Evolutionary conservation across 257 asterid genomes (phyloP).

Genomic region (Solanum pinnatisectum): DNA sequence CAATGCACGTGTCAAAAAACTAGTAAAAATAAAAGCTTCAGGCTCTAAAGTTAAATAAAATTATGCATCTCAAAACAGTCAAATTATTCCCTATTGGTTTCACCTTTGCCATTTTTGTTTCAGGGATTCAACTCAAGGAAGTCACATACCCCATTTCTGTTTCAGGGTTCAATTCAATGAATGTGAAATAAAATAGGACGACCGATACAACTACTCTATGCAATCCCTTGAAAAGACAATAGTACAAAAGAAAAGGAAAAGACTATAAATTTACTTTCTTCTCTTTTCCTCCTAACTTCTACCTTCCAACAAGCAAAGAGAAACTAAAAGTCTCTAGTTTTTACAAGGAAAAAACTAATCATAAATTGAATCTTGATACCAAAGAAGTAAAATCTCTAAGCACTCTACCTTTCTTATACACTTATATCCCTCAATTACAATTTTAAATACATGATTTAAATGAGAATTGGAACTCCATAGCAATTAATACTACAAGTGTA

Average conservation of each 20-base stretch:
- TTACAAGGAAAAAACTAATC: background rate
- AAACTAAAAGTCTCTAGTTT: background rate
- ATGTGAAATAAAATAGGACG: background rate
- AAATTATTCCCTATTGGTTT: background rate
- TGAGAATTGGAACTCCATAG: background rate
- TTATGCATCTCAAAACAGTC: background rate
- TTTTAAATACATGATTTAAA: background rate
- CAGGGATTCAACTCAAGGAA: background rate
- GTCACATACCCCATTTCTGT: background rate
- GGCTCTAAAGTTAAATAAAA: background rate
- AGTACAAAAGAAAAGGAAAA: background rate
- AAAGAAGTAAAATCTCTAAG: background rate
- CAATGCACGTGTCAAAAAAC: background rate
- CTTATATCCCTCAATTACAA: background rate
- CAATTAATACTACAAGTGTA: background rate
- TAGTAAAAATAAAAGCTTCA: background rate
- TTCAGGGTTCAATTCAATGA: no score
- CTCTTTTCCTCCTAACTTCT: background rate
- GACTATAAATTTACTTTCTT: background rate
- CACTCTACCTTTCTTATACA: background rate
- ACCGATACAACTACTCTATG: background rate
- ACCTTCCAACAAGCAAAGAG: background rate
- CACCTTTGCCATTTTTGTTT: background rate
- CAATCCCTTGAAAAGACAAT: background rate
- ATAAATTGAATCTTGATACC: background rate